phyloP scores from a whole-genome alignment of 768 basidiomycete genomes.

The Hygrophoropsis aurantiaca region DNA sequence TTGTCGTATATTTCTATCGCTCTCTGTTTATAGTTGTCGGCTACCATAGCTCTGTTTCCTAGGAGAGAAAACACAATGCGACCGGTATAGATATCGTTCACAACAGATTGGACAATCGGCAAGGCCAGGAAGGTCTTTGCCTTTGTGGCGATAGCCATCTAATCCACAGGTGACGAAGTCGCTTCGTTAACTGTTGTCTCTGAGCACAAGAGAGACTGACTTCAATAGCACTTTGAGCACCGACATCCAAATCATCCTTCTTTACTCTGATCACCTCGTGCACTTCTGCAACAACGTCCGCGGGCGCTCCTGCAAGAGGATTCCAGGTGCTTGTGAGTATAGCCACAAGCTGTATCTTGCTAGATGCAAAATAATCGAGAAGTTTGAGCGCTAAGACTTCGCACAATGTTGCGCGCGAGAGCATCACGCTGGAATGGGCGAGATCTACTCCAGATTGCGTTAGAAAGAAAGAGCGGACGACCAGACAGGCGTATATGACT shows the following conservation, averaged over 20 bases:
- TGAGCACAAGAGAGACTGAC: conserved; percentile 43
- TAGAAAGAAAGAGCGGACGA: conserved; percentile 78
- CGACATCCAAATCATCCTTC: conserved; percentile 58
- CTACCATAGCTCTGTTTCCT: conserved; percentile 71
- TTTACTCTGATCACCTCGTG: conserved; percentile 54
- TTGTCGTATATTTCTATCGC: conserved; percentile 74
- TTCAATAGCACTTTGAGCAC: conserved; percentile 83
- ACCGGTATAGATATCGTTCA: conserved; percentile 87
- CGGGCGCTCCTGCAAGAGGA: conserved; percentile 75
- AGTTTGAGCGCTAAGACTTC: conserved; percentile 91
- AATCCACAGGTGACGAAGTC: background rate
- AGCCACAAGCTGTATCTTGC: conserved; percentile 72
- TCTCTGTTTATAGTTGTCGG: conserved; percentile 85
- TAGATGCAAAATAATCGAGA: conserved; percentile 67
- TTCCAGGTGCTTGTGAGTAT: conserved; percentile 84
- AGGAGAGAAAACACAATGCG: conserved; percentile 65
- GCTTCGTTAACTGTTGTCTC: conserved; percentile 1
- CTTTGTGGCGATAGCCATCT: conserved; percentile 88
- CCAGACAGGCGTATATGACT: conserved; percentile 73
- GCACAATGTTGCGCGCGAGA: conserved; percentile 73
- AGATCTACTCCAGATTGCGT: conserved; percentile 67
- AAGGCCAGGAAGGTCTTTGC: conserved; percentile 84
- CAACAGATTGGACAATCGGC: conserved; percentile 81
- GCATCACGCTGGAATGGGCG: conserved; percentile 74
- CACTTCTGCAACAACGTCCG: conserved; percentile 66